Evolutionary conservation across 306 rosid genomes (phyloP), one percentile per base, ranked within the genome.

Genomic region (Potentilla sterilis): DNA sequence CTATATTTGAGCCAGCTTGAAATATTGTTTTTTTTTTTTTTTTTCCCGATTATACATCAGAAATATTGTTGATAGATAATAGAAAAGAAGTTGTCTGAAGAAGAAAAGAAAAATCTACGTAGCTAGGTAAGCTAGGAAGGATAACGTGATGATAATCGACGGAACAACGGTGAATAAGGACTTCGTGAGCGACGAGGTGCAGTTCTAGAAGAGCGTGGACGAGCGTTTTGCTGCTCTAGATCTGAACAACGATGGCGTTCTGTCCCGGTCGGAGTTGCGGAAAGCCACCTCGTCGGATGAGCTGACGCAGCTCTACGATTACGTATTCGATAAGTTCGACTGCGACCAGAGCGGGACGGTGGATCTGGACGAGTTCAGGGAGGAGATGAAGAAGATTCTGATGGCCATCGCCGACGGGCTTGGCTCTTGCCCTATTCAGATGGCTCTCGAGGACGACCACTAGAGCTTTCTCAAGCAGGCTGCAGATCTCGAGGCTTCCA

Each of bases 401-500:
- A 81, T 93, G 8, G 97, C 94, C 9, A 90, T 93, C 19, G 98
- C 97, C 19, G 97, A 93, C 12, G 98, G 97, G 0, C 77, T 93
- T 46, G 98, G 98, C 2, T 80, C 88, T 2, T 84, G 74, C 1
- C 98, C 98, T 1, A 91, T 93, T n/a, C 93, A 82, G 81, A 93
- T 93, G 98, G 87, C 42, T 14, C 96, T 93, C 0, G 92, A 91
- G 18, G 96, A 89, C 24, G 92, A 80, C 14, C 67, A 80, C 34
- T 71, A 81, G 3, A 81, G 69, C 40, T 87, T 91, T 28, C 89
- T 93, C 6, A 87, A 93, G 86, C 87, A 83, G 54, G 97, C 97
- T 0, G 97, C 88, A 0, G 97, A 93, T 88, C 96, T 89, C 2
- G 98, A 93, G 74, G 96, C 96, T 59, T 87, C 98, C 28, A 93